These are phyloP conservation scores for Mycena maculata DNA, from an alignment of 768 basidiomycete species.

Conservation along the genomic window DNA sequence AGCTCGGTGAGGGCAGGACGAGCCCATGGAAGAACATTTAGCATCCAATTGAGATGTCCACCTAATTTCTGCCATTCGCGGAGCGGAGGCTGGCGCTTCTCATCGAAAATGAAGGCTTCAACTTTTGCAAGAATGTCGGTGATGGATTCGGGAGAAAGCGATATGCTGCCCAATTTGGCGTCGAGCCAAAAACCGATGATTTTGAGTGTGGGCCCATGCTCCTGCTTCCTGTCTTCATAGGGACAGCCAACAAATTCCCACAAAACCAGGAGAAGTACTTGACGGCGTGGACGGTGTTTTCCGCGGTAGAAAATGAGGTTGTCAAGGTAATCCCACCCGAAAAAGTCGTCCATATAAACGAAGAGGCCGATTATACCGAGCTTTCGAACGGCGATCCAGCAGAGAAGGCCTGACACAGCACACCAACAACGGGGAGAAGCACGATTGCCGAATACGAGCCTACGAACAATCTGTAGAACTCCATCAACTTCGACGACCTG, in stretches of 20 bases:
- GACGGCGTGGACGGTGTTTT: constrained; percentile 32
- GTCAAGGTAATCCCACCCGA: constrained; percentile 40
- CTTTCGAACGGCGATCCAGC: constrained; percentile 42
- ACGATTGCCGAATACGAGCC: constrained; percentile 43
- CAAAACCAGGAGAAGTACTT: constrained; percentile 41
- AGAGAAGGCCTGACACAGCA: constrained; percentile 41
- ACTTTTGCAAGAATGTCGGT: constrained; percentile 30
- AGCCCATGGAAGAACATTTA: constrained; percentile 39
- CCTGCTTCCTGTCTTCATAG: constrained; percentile 43
- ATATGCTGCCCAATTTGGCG: constrained; percentile 38
- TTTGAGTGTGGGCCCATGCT: constrained; percentile 37
- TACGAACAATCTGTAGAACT: constrained; percentile 39
- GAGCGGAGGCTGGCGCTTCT: constrained; percentile 11
- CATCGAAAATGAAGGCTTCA: background rate
- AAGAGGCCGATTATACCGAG: constrained; percentile 31
- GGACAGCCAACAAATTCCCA: constrained; percentile 43
- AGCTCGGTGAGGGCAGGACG: constrained; percentile 32
- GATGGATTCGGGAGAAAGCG: constrained; percentile 31
- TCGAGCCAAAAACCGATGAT: constrained; percentile 53
- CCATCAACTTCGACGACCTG: constrained; percentile 45
- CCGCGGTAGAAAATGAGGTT: constrained; percentile 40
- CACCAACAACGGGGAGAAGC: constrained; percentile 43
- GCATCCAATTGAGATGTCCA: constrained; percentile 51
- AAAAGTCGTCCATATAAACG: constrained; percentile 42
- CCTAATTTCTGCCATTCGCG: constrained; percentile 44